Conservation (phyloP, 331 rosid species). For the Quercus phellos region DNA sequence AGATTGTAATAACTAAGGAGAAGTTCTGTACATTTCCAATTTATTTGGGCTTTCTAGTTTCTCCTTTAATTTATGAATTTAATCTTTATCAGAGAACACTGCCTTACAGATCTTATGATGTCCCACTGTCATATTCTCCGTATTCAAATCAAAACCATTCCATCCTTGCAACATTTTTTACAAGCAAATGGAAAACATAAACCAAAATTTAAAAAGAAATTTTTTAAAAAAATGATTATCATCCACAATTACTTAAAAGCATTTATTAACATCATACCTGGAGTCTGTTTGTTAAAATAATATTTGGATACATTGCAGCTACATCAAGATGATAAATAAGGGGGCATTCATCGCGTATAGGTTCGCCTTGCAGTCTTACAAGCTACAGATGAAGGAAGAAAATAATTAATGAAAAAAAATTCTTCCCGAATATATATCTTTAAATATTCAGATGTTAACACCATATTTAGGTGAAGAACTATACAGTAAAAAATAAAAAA, state of each 20-base stretch:
- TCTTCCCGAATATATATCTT: slow-evolving; percentile 4
- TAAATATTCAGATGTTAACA: slow-evolving; percentile 9
- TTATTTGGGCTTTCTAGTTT: neutral
- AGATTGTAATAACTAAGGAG: neutral
- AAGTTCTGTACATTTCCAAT: neutral
- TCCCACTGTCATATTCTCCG: neutral
- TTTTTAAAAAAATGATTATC: neutral
- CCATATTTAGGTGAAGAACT: neutral
- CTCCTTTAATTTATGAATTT: neutral
- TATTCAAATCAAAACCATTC: neutral
- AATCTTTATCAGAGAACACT: neutral
- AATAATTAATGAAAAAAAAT: slow-evolving; percentile 8
- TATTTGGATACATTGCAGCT: slow-evolving; percentile 99
- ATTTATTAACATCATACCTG: slow-evolving; percentile 54
- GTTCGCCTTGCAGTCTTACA: slow-evolving; percentile 59
- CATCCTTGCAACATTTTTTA: neutral
- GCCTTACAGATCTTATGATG: neutral
- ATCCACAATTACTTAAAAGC: slow-evolving; percentile 15
- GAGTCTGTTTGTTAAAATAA: slow-evolving; percentile 92
- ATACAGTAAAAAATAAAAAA: neutral
- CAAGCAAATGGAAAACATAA: neutral
- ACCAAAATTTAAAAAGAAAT: neutral
- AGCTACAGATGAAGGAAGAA: slow-evolving; percentile 54
- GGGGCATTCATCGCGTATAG: slow-evolving; percentile 85
- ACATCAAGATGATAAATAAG: slow-evolving; percentile 97